phyloP scores from a whole-genome alignment of 2,329 filamentous ascomycete species.

The Xylariomycetidae sp. region DNA sequence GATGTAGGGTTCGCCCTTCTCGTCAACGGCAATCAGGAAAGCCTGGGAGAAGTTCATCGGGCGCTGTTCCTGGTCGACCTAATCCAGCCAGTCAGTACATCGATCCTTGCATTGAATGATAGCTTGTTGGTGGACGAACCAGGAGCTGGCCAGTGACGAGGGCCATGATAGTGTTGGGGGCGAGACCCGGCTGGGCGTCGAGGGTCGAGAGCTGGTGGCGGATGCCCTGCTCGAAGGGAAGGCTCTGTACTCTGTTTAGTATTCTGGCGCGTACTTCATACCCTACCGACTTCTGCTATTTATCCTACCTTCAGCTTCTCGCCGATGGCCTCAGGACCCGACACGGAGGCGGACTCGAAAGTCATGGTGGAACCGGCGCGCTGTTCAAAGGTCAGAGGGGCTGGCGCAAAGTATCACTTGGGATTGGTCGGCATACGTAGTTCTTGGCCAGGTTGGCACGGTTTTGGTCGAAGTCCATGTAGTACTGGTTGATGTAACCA shows the following conservation, averaged over 20 bases:
- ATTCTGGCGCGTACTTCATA: no score
- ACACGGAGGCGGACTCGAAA: constrained; percentile 67
- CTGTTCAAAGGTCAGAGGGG: no score
- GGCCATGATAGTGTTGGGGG: constrained; percentile 68
- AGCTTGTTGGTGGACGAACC: constrained; percentile 6
- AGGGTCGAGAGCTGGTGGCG: constrained; percentile 66
- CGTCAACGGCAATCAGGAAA: constrained; percentile 67
- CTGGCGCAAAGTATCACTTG: no score
- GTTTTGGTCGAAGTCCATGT: no score
- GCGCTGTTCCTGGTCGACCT: no score
- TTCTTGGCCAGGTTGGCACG: no score
- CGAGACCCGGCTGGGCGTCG: constrained; percentile 78
- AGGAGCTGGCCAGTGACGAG: constrained; percentile 77
- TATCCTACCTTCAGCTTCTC: constrained; percentile 74
- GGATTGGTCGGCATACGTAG: no score
- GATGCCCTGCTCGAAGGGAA: no score
- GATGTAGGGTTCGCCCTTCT: constrained; percentile 65
- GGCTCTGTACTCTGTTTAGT: no score
- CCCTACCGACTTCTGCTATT: no score
- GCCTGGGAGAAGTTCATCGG: constrained; percentile 88
- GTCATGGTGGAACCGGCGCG: constrained; percentile 85
- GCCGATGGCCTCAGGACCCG: constrained; percentile 61
- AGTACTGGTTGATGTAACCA: no score
- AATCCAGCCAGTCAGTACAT: constrained; percentile 4
- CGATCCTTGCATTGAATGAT: neutral